These are phyloP conservation scores for Nicotiana obtusifolia DNA, from an alignment of 257 asterid species.

Conservation along the genomic window DNA sequence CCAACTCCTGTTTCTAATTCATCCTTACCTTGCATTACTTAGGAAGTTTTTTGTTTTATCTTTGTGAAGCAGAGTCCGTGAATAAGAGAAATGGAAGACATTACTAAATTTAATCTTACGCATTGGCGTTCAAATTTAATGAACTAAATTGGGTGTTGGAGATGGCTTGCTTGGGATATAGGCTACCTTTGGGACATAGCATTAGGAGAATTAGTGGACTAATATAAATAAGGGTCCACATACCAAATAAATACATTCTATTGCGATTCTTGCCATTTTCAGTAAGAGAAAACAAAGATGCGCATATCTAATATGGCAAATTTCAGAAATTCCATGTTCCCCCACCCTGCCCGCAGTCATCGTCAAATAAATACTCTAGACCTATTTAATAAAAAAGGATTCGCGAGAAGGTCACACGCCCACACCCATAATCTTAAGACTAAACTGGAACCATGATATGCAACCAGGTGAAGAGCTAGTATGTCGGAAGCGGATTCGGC, in stretches of 20 bases:
- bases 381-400: too few species aligned
- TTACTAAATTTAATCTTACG: not conserved
- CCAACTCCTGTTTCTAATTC: not conserved
- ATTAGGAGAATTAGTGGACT: not conserved
- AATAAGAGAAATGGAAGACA: not conserved
- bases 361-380: too few species aligned
- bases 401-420: too few species aligned
- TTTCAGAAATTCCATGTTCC: not conserved
- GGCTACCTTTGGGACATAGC: not conserved
- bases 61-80: not conserved
- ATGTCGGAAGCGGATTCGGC: too few species aligned
- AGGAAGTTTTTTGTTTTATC: not conserved
- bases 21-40: not conserved
- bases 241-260: not conserved
- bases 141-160: not conserved
- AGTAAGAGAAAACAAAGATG: not conserved
- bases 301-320: not conserved
- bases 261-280: not conserved
- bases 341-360: not conserved
- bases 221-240: not conserved
- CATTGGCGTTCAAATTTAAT: not conserved
- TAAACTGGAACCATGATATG: too few species aligned
- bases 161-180: constrained; percentile 1
- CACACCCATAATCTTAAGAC: too few species aligned
- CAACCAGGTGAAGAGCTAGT: too few species aligned